Evolutionary conservation across 1,139 yeast species (phyloP).

Genomic region (Kurtzmaniella natalensis): DNA sequence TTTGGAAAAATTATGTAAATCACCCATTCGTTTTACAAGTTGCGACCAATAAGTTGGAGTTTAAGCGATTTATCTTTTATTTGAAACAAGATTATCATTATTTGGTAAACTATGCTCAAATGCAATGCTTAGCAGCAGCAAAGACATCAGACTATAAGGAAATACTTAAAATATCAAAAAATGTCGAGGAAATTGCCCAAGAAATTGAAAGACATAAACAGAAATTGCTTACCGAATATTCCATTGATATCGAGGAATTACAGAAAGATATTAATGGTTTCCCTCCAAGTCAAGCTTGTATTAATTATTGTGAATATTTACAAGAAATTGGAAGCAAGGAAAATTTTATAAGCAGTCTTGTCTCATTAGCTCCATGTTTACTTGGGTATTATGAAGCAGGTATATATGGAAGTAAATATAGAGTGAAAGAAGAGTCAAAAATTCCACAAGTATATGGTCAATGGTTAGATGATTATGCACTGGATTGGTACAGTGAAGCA

Average conservation of each 20-base stretch:
- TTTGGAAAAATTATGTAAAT: slow-evolving; percentile 56
- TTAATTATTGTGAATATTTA: slow-evolving; percentile 58
- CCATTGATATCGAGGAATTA: slow-evolving; percentile 42
- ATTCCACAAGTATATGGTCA: slow-evolving; percentile 34
- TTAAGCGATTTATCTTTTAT: slow-evolving; percentile 50
- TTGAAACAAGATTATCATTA: slow-evolving; percentile 72
- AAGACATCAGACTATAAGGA: slow-evolving; percentile 54
- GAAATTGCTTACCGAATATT: slow-evolving; percentile 43
- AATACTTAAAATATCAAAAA: slow-evolving; percentile 47
- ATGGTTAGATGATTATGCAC: slow-evolving; percentile 62
- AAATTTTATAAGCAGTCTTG: slow-evolving; percentile 61
- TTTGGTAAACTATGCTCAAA: slow-evolving; percentile 62
- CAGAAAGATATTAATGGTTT: slow-evolving; percentile 36
- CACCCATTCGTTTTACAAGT: slow-evolving; percentile 60
- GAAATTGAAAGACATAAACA: slow-evolving; percentile 57
- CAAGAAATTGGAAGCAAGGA: slow-evolving; percentile 45
- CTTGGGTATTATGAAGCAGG: slow-evolving; percentile 67
- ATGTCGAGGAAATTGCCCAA: slow-evolving; percentile 47
- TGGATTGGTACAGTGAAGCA: slow-evolving; percentile 54
- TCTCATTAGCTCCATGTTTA: slow-evolving; percentile 73
- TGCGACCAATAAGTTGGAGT: slow-evolving; percentile 49
- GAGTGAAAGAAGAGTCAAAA: slow-evolving; percentile 9
- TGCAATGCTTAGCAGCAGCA: slow-evolving; percentile 63
- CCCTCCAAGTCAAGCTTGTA: slow-evolving; percentile 52
- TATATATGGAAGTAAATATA: slow-evolving; percentile 15